Evolutionary conservation across 257 asterid genomes (phyloP).

Genomic region (Oldenlandia corymbosa): DNA sequence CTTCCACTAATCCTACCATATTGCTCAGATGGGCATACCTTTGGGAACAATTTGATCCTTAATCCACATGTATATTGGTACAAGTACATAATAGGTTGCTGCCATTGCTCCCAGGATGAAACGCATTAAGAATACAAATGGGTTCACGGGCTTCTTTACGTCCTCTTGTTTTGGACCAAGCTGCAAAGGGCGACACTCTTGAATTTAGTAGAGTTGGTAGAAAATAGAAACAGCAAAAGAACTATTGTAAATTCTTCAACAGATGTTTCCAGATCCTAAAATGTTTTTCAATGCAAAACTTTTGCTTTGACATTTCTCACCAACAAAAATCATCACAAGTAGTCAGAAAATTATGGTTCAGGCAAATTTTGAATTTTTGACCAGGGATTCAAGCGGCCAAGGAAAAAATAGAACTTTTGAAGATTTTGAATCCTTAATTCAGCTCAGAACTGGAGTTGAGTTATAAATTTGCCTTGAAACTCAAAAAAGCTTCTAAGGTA

Average conservation of each 20-base stretch:
- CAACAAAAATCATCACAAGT: too few species aligned
- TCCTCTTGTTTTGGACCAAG: slow-evolving; percentile 41
- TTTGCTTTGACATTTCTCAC: too few species aligned
- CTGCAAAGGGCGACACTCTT: slow-evolving; percentile 19
- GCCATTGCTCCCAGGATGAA: slow-evolving; percentile 33
- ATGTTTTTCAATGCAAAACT: too few species aligned
- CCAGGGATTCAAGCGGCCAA: too few species aligned
- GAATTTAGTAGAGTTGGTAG: not conserved
- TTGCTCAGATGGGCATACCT: slow-evolving; percentile 36
- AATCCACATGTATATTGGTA: slow-evolving; percentile 43
- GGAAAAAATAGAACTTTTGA: too few species aligned
- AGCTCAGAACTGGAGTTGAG: not conserved
- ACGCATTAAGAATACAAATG: slow-evolving; percentile 26
- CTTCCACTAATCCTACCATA: too few species aligned
- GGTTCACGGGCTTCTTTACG: slow-evolving; percentile 35
- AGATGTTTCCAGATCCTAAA: too few species aligned
- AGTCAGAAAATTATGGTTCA: too few species aligned
- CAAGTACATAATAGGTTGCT: slow-evolving; percentile 31
- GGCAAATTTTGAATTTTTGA: too few species aligned
- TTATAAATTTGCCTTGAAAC: not conserved
- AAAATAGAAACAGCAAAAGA: not conserved
- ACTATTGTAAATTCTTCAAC: too few species aligned
- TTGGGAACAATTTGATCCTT: slow-evolving; percentile 38
- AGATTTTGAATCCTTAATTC: not conserved
- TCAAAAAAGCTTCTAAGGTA: not conserved